Base-by-base conservation (phyloP, 2,329 filamentous ascomycete species). In the Aspergillus ibericus region DNA sequence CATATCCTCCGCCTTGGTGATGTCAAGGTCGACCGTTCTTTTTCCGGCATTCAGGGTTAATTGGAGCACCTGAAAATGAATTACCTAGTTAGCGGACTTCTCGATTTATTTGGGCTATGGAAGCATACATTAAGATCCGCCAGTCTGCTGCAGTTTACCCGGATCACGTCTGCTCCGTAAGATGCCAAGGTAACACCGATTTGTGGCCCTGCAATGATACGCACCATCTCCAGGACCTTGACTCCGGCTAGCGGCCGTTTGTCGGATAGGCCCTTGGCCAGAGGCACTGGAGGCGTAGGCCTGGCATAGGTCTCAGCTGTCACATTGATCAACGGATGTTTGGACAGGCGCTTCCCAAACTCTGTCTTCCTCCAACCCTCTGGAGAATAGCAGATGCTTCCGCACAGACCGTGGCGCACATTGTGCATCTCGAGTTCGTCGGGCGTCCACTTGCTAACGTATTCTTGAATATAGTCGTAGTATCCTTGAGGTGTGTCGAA, bases 161-260 rank as follows among this genome's bases (percentile, higher is more conserved):
- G 75, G 47, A 82, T 75, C 1, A 82, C 79, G 44, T 79, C 77
- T 4, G 80, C 80, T 3, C 80, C 80, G 48, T 79, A 73, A 2
- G 76, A 75, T 18, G 78, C 77, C 2, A 82, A 68, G 16, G 75
- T 75, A 56, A 69, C 70, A 15, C 77, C 77, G 9, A 78, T 70
- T 1, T 76, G 72, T 2, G 79, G 79, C 2, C 76, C 79, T 9
- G 80, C 80, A 18, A 64, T 64, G n/a, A 64, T 63, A 15, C 63
- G 60, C 5, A 71, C 68, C 64, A 69, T 65, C 49, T 85, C 83
- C 8, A 85, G 68, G 1, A 85, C 77, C 56, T 78, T 80, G 60
- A 82, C 68, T 0, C 80, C 82, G 0, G 78, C 74, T 3, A 84
- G 20, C n/a, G 68, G 65, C 27, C 68, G 53, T 16, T 53, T 38